phyloP scores from a whole-genome alignment of 139 green algal species.

The Chlorella sp. region DNA sequence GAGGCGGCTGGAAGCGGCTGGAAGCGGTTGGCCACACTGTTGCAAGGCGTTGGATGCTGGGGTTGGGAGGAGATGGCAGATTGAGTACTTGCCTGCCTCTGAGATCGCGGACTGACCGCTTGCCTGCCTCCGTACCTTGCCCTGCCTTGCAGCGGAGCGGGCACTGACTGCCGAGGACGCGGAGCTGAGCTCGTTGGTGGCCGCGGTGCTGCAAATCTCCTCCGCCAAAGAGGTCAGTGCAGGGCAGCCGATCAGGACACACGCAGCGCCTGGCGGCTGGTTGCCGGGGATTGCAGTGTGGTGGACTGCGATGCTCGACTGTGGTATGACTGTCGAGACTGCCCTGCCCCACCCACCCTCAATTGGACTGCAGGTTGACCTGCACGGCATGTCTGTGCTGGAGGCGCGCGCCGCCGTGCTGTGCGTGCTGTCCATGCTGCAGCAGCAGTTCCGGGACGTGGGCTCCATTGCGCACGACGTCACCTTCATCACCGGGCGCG shows the following conservation, averaged over 20 bases:
- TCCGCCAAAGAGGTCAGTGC: not conserved
- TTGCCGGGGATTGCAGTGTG: too few relatives aligned
- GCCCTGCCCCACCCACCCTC: too few relatives aligned
- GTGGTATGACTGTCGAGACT: too few relatives aligned
- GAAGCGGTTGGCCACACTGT: not conserved
- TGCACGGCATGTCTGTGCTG: conserved; percentile 48
- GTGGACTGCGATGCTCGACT: too few relatives aligned
- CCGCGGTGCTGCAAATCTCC: not conserved
- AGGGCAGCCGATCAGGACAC: too few relatives aligned
- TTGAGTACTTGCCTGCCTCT: too few relatives aligned
- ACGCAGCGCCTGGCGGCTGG: too few relatives aligned
- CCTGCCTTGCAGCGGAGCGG: conserved; percentile 30
- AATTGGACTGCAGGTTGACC: conserved; percentile 38
- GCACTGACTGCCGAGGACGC: conserved; percentile 29
- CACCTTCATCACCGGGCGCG: conserved; percentile 41
- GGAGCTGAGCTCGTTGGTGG: not conserved
- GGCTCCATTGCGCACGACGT: conserved; percentile 8
- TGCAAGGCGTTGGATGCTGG: too few relatives aligned
- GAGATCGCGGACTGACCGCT: too few relatives aligned
- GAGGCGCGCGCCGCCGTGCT: conserved; percentile 60
- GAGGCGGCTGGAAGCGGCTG: too few relatives aligned
- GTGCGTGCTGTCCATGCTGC: conserved; percentile 49
- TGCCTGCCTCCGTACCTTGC: too few relatives aligned
- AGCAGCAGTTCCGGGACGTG: conserved; percentile 18
- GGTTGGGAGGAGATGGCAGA: too few relatives aligned